Evolutionary conservation across 2,329 filamentous ascomycete species (phyloP).

Genomic region (Orbilia oligospora): DNA sequence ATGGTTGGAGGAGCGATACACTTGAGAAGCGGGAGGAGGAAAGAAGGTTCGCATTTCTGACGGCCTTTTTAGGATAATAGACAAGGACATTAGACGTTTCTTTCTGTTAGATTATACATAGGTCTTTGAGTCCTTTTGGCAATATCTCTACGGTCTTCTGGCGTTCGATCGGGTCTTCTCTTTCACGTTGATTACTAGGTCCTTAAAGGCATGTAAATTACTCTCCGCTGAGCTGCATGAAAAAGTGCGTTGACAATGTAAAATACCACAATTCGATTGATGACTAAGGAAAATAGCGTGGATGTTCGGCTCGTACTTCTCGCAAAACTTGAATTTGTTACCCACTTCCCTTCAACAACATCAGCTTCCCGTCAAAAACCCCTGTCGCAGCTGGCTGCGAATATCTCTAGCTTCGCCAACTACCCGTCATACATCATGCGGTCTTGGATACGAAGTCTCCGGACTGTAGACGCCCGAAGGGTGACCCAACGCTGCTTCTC

Average conservation of each 20-base stretch:
- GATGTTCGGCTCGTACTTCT: not conserved
- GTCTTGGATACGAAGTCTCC: conserved; percentile 12
- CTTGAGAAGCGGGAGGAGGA: conserved; percentile 53
- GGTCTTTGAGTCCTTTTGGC: not conserved
- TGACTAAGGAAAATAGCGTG: conserved; percentile 11
- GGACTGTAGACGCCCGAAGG: not conserved
- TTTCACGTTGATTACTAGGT: too few relatives aligned
- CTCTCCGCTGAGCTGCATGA: not conserved
- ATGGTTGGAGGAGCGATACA: conserved; percentile 54
- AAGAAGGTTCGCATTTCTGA: conserved; percentile 41
- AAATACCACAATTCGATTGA: conserved; percentile 14
- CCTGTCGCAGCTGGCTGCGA: conserved; percentile 44
- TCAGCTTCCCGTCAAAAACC: not conserved
- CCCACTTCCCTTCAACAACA: not conserved
- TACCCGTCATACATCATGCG: conserved; percentile 14
- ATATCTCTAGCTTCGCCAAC: not conserved
- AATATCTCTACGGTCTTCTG: not conserved
- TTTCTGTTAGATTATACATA: not conserved
- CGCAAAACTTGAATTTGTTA: conserved; percentile 6
- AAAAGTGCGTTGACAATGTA: conserved; percentile 15
- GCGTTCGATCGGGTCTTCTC: not conserved
- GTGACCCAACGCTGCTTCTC: conserved; percentile 36
- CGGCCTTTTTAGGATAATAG: conserved; percentile 34
- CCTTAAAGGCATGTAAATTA: conserved; percentile 11
- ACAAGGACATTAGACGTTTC: not conserved